Evolutionary conservation across 305 asterid species (phyloP).

Genomic region (Petunia hybrid): DNA sequence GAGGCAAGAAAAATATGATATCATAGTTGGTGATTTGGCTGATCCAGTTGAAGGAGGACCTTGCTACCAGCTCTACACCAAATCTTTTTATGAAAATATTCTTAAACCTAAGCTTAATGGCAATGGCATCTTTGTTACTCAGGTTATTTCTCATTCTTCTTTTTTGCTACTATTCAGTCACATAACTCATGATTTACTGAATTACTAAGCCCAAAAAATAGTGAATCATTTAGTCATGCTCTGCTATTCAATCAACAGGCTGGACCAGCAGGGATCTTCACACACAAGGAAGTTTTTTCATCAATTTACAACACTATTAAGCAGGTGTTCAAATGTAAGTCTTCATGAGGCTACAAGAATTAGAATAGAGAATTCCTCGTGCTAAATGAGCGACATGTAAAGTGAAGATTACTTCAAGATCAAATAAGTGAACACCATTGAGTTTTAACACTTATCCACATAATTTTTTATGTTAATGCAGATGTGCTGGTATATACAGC

Average conservation of each 20-base stretch:
- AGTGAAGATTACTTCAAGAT: neutral
- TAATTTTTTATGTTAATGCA: conserved; percentile 38
- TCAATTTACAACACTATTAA: conserved; percentile 92
- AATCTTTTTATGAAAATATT: conserved; percentile 80
- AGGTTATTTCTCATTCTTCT: conserved; percentile 49
- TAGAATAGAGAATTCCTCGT: no score
- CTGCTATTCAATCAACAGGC: conserved; percentile 51
- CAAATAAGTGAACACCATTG: neutral
- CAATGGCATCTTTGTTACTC: conserved; percentile 89
- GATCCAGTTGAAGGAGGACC: conserved; percentile 99
- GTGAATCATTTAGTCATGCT: neutral
- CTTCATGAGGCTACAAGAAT: neutral
- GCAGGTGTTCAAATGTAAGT: conserved; percentile 93
- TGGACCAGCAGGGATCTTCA: conserved; percentile 97
- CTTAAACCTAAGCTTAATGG: conserved; percentile 82
- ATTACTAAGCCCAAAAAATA: neutral
- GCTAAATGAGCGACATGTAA: no score
- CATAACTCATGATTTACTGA: neutral
- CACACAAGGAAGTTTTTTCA: conserved; percentile 93
- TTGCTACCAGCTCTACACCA: conserved; percentile 90
- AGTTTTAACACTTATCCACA: neutral
- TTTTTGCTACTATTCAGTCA: neutral
- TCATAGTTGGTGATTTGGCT: conserved; percentile 94
- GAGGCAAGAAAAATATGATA: conserved; percentile 77
- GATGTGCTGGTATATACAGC: conserved; percentile 96